Base-by-base conservation (phyloP, 2,329 filamentous ascomycete genomes). In the Lomentospora prolificans region DNA sequence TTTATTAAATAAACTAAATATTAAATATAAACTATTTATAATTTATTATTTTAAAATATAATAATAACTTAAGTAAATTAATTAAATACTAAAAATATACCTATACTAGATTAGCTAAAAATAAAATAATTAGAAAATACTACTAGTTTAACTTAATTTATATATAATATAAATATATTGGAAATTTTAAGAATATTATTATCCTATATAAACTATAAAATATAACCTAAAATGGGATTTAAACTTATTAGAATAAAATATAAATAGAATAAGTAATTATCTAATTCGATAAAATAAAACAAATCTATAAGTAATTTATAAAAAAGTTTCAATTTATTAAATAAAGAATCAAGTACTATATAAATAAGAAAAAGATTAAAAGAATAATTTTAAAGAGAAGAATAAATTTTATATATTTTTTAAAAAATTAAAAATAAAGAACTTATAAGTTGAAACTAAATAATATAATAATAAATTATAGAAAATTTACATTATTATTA, bases 141-240 rank as follows among this genome's bases (percentile, higher is more conserved):
- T 51, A 51, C 14, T 33, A 33, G 7, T n/a, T 17, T 51, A 51
- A 9, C n/a, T 25, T 55, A n/a, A 30, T 55, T 39, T 50, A 33
- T 17, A 28, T 57, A 51, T 46, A 41, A 51, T 24, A 57, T 44
- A 24, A 50, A 55, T 55, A 27, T 57, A 51, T 57, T 30, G 28
- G 12, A 19, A 51, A 55, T 28, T 55, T 28, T 50, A 22, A 36
- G 30, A 28, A 48, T 12, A 53, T 27, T 22, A 33, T 53, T 50
- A 50, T 48, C 17, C 50, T 50, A 39, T 33, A 33, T 33, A 33
- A 33, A 33, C 14, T 33, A 33, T 33, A n/a, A 33, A 33, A 33
- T 33, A 7, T 7, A 33, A 33, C 30, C 14, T 14, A 7, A 33
- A 33, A 14, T 33, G 14, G 30, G 30, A 33, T 33, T 33, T 33